Base-by-base conservation (phyloP, 768 basidiomycete genomes). In the Chiua virens region DNA sequence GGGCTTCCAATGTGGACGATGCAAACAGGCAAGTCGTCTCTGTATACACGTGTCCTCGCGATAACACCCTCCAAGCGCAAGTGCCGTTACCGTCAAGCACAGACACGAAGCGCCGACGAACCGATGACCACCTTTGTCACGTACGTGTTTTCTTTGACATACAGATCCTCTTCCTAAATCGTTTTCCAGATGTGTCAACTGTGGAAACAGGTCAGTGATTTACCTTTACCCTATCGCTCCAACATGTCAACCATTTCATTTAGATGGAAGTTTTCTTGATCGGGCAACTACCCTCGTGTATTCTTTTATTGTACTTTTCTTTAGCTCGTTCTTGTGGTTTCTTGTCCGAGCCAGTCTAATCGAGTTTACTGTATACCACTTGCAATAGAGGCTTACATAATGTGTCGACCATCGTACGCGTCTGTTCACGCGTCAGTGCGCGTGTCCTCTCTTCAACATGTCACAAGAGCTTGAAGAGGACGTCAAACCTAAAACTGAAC, bases 51-150 rank as follows among this genome's bases (percentile, higher is more conserved):
- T n/a, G 13, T n/a, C 23, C 5, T 37, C 23, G 17, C 17, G 13
- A 39, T 58, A 14, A 60, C 32, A 7, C 35, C 45, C 49, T 36
- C 36, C 18, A 54, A 88, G 86, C 75, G 88, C 61, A 92, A 93
- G 73, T 91, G 92, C 61, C 81, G 87, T 40, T 98, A 97, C 62
- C 87, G 92, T 58, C 94, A 98, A 75, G 92, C 92, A 61, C 97
- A 99, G 68, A 99, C 97, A 8, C 81, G 97, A 49, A 93, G 91
- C 64, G 96, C 97, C 8, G 97, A 98, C 73, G 97, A 98, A 72
- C 95, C 96, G 21, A 98, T 98, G 95, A 98, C 96, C 3, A 95
- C 93, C 18, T 96, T 94, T 66, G 91, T 94, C 58, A 93, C 90
- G 83, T 92, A 71, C 55, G 78, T 75, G 27, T 18, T 22, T 34